Evolutionary conservation across 139 green algal genomes (phyloP).

Genomic region (Closterium sp.): DNA sequence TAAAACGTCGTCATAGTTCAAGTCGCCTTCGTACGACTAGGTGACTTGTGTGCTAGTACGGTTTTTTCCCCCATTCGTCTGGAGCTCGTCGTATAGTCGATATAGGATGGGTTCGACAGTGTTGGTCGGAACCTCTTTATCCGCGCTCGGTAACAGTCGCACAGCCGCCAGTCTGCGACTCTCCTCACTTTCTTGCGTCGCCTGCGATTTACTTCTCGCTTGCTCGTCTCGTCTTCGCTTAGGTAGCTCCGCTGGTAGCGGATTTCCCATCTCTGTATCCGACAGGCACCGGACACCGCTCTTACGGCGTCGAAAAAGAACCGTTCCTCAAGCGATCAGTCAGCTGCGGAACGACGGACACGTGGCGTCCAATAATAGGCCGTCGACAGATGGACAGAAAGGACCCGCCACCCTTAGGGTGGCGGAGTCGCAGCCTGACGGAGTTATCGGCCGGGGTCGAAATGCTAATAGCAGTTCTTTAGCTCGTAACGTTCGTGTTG

Average conservation of each 20-base stretch:
- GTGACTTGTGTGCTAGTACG: not conserved
- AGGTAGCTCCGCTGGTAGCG: not conserved
- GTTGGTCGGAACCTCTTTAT: not conserved
- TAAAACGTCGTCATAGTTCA: not conserved
- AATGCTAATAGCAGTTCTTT: not conserved
- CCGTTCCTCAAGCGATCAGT: not conserved
- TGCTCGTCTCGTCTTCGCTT: not conserved
- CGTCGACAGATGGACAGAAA: not conserved
- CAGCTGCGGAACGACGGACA: not conserved
- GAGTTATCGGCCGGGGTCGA: not conserved
- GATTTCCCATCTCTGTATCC: not conserved
- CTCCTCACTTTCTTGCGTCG: not conserved
- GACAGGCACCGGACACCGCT: not conserved
- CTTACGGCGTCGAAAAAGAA: not conserved
- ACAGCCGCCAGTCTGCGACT: not conserved
- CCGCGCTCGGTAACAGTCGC: not conserved
- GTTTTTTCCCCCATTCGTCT: no score
- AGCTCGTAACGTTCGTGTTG: not conserved
- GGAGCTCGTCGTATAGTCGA: not conserved
- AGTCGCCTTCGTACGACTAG: not conserved
- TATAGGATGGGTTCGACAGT: not conserved
- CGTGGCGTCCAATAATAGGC: not conserved
- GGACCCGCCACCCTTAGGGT: not conserved
- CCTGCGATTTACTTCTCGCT: not conserved
- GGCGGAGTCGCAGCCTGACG: not conserved